Evolutionary conservation across 2,329 filamentous ascomycete species (phyloP).

Genomic region (Sarocladium kiliense): DNA sequence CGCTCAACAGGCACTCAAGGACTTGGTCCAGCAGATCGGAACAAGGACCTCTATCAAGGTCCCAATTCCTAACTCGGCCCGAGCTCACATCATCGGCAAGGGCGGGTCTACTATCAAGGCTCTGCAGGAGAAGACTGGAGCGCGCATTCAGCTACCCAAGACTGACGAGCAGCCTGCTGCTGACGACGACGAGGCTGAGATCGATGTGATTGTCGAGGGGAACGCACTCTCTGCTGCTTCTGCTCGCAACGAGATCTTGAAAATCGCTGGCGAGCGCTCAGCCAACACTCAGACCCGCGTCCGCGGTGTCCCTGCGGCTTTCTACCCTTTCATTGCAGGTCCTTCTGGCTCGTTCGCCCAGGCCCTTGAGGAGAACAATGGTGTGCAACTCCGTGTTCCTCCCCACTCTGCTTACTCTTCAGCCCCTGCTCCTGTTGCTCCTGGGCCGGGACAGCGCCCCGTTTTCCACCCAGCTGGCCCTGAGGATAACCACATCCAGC

Average conservation of each 20-base stretch:
- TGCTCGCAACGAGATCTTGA: constrained; percentile 77
- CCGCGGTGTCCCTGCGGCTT: constrained; percentile 80
- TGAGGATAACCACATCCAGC: constrained; percentile 70
- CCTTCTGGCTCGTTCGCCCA: constrained; percentile 64
- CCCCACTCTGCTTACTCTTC: constrained; percentile 72
- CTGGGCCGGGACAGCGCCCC: constrained; percentile 58
- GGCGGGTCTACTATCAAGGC: constrained; percentile 85
- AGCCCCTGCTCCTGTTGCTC: constrained; percentile 60
- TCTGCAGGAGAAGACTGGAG: constrained; percentile 84
- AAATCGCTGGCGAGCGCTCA: constrained; percentile 81
- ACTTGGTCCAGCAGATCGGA: constrained; percentile 83
- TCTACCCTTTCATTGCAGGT: constrained; percentile 92
- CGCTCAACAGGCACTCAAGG: constrained; percentile 82
- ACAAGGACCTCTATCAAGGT: constrained; percentile 69
- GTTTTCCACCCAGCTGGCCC: constrained; percentile 65
- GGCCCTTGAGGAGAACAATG: constrained; percentile 69
- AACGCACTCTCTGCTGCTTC: constrained; percentile 83
- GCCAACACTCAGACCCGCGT: constrained; percentile 78
- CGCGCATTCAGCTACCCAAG: constrained; percentile 84
- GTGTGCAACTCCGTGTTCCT: constrained; percentile 78
- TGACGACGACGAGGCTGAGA: constrained; percentile 74
- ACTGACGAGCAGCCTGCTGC: constrained; percentile 56
- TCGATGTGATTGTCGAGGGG: constrained; percentile 86
- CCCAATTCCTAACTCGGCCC: constrained; percentile 74
- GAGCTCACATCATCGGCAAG: constrained; percentile 89